Evolutionary conservation across 208 protist species (phyloP).

Genomic region (Giardia muris): DNA sequence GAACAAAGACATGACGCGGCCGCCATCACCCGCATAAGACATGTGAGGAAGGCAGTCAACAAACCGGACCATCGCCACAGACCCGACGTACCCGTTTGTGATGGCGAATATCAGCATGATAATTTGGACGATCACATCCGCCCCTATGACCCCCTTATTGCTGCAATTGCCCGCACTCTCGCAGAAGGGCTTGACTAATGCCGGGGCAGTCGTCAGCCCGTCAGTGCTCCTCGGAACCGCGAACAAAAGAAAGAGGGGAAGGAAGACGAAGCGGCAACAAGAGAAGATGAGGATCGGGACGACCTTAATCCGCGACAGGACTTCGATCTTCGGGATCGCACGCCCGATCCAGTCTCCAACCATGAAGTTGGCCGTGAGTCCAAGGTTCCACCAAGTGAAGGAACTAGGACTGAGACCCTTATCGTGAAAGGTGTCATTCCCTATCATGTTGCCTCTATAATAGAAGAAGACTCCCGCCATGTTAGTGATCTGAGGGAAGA

Average conservation of each 20-base stretch:
- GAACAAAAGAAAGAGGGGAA: neutral
- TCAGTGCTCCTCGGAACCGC: neutral
- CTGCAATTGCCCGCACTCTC: too few relatives aligned
- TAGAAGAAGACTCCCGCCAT: neutral
- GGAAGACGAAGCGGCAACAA: neutral
- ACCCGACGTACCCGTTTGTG: neutral
- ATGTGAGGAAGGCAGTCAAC: neutral
- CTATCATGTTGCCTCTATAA: too few relatives aligned
- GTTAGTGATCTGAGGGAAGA: neutral
- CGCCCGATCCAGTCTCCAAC: neutral
- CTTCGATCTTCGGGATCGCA: neutral
- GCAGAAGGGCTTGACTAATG: neutral
- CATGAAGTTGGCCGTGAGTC: neutral
- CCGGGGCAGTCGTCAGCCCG: neutral
- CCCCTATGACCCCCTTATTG: too few relatives aligned
- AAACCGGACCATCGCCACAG: neutral
- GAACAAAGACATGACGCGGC: neutral
- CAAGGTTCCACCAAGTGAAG: neutral
- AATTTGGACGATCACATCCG: neutral
- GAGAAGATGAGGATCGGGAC: neutral
- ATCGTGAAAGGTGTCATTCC: neutral
- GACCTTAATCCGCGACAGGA: neutral
- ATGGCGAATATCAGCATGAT: neutral
- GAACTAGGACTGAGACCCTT: too few relatives aligned
- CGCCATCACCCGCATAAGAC: neutral